Conservation (phyloP, 495 filamentous ascomycete genomes). For the Glonium stellatum region DNA sequence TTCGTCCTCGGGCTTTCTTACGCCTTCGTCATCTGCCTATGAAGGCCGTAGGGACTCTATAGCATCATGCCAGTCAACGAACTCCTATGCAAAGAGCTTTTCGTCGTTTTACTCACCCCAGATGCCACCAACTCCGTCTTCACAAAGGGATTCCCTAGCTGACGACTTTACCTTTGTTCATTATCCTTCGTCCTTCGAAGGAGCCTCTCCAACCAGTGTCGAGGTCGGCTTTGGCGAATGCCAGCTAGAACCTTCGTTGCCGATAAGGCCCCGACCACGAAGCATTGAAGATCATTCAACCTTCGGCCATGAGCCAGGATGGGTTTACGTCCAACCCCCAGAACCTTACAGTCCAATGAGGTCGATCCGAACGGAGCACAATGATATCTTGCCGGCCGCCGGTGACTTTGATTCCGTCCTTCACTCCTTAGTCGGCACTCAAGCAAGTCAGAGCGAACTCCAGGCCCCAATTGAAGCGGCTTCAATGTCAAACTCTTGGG, state of each 20-base stretch:
- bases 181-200: not conserved
- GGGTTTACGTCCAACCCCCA: not conserved
- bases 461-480: not conserved
- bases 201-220: not conserved
- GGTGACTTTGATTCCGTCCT: not conserved
- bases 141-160: not conserved
- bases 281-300: not conserved
- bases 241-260: not conserved
- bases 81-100: not conserved
- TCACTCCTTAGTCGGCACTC: not conserved
- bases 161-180: constrained; percentile 1
- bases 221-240: not conserved
- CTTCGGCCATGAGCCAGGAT: not conserved
- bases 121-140: not conserved
- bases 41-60: not conserved
- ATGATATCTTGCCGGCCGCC: not conserved
- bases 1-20: not conserved
- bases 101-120: not conserved
- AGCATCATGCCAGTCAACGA: not conserved
- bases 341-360: not conserved
- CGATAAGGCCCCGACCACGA: not conserved
- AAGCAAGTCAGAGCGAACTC: not conserved
- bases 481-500: not conserved
- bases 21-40: not conserved
- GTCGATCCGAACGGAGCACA: not conserved